A percentile compares a stretch with the other conserved stretches of the same genome.
Conservation (phyloP, 768 basidiomycete genomes). For the Suillus subluteus region DNA sequence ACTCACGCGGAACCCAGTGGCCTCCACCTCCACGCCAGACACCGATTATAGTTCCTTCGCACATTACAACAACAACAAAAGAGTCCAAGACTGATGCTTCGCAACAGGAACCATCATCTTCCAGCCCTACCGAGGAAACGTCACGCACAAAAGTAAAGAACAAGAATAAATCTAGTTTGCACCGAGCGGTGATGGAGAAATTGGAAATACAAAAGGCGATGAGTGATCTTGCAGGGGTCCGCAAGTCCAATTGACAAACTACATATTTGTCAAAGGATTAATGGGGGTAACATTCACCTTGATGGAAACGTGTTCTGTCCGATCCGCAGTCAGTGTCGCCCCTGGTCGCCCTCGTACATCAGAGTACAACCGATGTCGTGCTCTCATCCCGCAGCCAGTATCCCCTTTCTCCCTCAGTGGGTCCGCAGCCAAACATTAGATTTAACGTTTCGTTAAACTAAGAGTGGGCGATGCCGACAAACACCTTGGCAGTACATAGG, state of each 20-base stretch:
- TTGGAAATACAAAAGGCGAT: conserved; percentile 76
- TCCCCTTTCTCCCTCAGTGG: neutral
- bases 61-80: conserved; percentile 43
- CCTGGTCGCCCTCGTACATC: neutral
- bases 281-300: neutral
- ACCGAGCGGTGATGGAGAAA: conserved; percentile 74
- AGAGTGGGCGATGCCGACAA: neutral
- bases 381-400: neutral
- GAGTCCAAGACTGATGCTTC: conserved; percentile 21
- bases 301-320: neutral
- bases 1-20: conserved; percentile 54
- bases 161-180: conserved; percentile 64
- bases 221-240: conserved; percentile 45
- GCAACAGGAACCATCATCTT: conserved; percentile 15
- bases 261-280: neutral
- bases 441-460: neutral
- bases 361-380: neutral
- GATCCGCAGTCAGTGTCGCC: neutral
- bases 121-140: conserved; percentile 18
- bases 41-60: conserved; percentile 77
- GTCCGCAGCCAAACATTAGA: neutral
- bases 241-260: conserved; percentile 24
- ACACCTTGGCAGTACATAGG: neutral
- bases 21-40: conserved; percentile 80
- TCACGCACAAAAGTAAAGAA: conserved; percentile 32